Percentiles rank a stretch among this genome's conserved stretches.
These are phyloP conservation scores for Rhodosporidiobolus odoratus DNA, from an alignment of 768 basidiomycete species.

Conservation along the genomic window DNA sequence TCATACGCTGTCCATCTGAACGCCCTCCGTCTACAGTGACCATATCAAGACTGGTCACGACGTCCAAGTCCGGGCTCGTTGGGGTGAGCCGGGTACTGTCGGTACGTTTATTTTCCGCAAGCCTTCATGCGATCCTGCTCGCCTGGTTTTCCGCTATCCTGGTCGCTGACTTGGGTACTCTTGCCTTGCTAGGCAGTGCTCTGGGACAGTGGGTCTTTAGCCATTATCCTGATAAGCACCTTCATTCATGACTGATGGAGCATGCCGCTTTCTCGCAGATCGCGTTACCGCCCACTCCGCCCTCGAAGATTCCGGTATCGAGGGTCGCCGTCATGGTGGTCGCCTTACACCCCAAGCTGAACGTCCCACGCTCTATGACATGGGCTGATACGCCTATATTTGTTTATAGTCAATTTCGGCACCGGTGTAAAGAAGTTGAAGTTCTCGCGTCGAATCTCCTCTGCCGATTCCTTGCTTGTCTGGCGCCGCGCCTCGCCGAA, in stretches of 20 bases:
- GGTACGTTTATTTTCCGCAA: too few relatives aligned
- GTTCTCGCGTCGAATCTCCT: too few relatives aligned
- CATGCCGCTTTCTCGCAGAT: neutral
- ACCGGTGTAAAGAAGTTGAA: too few relatives aligned
- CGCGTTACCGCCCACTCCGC: slow-evolving; percentile 38
- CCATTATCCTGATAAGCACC: neutral
- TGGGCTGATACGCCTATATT: too few relatives aligned
- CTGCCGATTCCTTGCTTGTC: too few relatives aligned
- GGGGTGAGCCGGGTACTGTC: slow-evolving; percentile 64
- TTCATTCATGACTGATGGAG: neutral
- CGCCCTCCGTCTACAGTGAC: slow-evolving; percentile 45
- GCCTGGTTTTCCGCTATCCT: too few relatives aligned
- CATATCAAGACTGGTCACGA: slow-evolving; percentile 75
- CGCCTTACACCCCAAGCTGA: slow-evolving; percentile 39
- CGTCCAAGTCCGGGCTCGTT: slow-evolving; percentile 69
- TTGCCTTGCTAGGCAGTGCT: too few relatives aligned
- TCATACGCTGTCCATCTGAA: neutral
- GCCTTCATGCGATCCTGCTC: too few relatives aligned
- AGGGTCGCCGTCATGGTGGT: slow-evolving; percentile 32
- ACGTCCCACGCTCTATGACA: too few relatives aligned
- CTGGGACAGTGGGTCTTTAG: neutral
- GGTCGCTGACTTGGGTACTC: too few relatives aligned
- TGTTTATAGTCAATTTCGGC: too few relatives aligned
- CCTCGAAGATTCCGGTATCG: slow-evolving; percentile 33
- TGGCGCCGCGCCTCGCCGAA: too few relatives aligned